Evolutionary conservation across 352 stramenopile genomes (phyloP).

Genomic region (Thalassiosira hispida): DNA sequence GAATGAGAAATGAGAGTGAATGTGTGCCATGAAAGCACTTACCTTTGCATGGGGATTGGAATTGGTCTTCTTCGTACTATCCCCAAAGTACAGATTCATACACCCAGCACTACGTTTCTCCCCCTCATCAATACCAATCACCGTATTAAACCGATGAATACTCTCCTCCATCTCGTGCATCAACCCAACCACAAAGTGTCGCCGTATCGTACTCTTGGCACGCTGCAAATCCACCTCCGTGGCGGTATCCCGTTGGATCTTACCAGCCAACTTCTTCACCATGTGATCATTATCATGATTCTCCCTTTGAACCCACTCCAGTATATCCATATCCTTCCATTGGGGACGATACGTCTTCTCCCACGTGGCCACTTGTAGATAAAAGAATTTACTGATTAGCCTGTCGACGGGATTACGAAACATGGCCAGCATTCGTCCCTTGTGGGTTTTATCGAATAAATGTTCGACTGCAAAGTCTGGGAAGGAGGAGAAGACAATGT

Average conservation of each 20-base stretch:
- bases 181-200: conserved; percentile 20
- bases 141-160: conserved; percentile 24
- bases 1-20: background rate
- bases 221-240: conserved; percentile 24
- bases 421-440: conserved; percentile 32
- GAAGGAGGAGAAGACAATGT: conserved; percentile 16
- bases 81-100: conserved; percentile 7
- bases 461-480: background rate
- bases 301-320: conserved; percentile 31
- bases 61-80: background rate
- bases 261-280: conserved; percentile 26
- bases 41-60: too few relatives aligned
- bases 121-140: conserved; percentile 13
- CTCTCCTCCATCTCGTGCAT: conserved; percentile 34
- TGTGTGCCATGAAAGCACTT: background rate
- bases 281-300: conserved; percentile 42
- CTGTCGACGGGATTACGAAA: conserved; percentile 54
- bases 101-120: background rate
- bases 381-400: conserved; percentile 49
- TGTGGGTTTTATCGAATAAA: conserved; percentile 18
- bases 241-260: conserved; percentile 16
- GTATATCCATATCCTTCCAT: conserved; percentile 34
- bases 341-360: conserved; percentile 40
- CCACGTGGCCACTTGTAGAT: conserved; percentile 47
- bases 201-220: conserved; percentile 15